phyloP scores from a whole-genome alignment of 352 stramenopile species.

The Globisporangium mamillatum region DNA sequence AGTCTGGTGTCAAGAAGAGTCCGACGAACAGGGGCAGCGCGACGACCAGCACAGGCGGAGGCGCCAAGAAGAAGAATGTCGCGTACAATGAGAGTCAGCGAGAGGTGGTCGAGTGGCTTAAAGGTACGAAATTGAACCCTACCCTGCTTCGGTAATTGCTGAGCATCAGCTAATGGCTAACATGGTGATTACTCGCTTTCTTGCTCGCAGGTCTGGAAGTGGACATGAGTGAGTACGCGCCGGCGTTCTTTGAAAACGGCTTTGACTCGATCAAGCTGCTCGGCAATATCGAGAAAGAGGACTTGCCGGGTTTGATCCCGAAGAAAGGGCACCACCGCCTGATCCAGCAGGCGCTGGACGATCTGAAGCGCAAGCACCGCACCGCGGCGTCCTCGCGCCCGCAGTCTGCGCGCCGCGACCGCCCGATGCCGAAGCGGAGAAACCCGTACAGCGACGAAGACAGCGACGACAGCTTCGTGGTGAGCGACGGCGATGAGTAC shows the following conservation, averaged over 20 bases:
- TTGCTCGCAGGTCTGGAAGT: slow-evolving; percentile 40
- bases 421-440: slow-evolving; percentile 26
- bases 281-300: slow-evolving; percentile 64
- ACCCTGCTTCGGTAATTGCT: neutral
- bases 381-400: slow-evolving; percentile 43
- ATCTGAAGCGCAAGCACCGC: slow-evolving; percentile 70
- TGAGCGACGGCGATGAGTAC: slow-evolving; percentile 78
- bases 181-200: neutral
- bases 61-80: slow-evolving; percentile 46
- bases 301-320: slow-evolving; percentile 68
- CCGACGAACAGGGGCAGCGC: slow-evolving; percentile 13
- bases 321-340: slow-evolving; percentile 85
- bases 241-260: slow-evolving; percentile 83
- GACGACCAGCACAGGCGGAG: slow-evolving; percentile 8
- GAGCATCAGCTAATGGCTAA: neutral
- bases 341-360: slow-evolving; percentile 72
- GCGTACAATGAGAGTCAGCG: slow-evolving; percentile 65
- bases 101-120: slow-evolving; percentile 79
- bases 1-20: slow-evolving; percentile 29
- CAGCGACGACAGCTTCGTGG: slow-evolving; percentile 87
- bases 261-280: slow-evolving; percentile 88
- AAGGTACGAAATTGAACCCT: slow-evolving; percentile 15
- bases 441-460: slow-evolving; percentile 81
- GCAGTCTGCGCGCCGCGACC: slow-evolving; percentile 24
- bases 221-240: slow-evolving; percentile 84